These are phyloP conservation scores for Tylopilus subfusipes DNA, from an alignment of 768 basidiomycete species.

Conservation along the genomic window DNA sequence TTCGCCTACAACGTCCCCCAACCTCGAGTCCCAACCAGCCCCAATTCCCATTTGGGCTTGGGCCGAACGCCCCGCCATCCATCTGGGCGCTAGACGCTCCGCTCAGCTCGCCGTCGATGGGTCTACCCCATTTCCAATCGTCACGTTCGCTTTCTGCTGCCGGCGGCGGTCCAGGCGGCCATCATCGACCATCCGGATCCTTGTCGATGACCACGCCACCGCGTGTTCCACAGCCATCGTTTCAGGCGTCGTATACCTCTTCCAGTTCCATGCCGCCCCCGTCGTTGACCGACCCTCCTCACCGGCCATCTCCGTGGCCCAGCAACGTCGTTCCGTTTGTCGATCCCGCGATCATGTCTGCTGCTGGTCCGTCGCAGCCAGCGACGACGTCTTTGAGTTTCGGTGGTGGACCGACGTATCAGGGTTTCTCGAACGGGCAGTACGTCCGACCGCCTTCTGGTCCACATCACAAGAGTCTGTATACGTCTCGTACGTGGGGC, in stretches of 20 bases:
- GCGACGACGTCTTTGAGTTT: no score
- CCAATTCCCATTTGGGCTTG: conserved; percentile 52
- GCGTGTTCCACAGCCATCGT: conserved; percentile 11
- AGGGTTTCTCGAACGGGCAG: conserved; percentile 12
- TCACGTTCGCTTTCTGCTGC: conserved; percentile 9
- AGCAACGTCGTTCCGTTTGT: conserved; percentile 7
- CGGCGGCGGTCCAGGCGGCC: no score
- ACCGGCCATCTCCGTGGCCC: conserved; percentile 14
- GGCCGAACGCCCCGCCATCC: conserved; percentile 46
- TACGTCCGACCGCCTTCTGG: conserved; percentile 9
- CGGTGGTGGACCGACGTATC: conserved; percentile 9
- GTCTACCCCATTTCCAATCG: conserved; percentile 8
- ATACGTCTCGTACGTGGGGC: conserved; percentile 24
- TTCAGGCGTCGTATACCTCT: conserved; percentile 11
- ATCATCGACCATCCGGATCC: conserved; percentile 18
- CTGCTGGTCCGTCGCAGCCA: no score
- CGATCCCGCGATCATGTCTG: conserved; percentile 26
- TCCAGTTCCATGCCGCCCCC: conserved; percentile 6
- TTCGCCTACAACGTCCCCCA: conserved; percentile 10
- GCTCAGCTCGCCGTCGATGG: conserved; percentile 4
- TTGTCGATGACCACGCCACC: conserved; percentile 15
- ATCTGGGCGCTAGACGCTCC: conserved; percentile 63
- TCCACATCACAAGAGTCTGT: conserved; percentile 21
- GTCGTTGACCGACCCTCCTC: not conserved
- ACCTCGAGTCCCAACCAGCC: conserved; percentile 36